phyloP scores from a whole-genome alignment of 2,329 filamentous ascomycete genomes.

The Penicillium paneum region DNA sequence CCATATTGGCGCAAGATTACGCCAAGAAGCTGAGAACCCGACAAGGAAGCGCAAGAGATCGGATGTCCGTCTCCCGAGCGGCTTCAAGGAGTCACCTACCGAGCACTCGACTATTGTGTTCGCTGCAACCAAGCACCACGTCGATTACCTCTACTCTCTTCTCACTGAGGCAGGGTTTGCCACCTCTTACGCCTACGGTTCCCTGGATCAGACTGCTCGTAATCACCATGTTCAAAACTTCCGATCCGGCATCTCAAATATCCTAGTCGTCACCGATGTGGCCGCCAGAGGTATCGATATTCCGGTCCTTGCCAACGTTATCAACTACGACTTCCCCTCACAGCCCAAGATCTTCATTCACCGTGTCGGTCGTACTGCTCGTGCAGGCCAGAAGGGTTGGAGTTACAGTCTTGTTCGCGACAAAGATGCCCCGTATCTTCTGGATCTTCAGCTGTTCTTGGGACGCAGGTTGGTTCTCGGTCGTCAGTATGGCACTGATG shows the following conservation, averaged over 20 bases:
- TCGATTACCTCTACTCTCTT: constrained; percentile 85
- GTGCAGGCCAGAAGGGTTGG: constrained; percentile 91
- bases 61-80: constrained; percentile 49
- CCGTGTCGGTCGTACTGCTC: constrained; percentile 89
- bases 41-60: constrained; percentile 49
- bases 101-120: constrained; percentile 94
- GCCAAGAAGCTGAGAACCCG: constrained; percentile 48
- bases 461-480: constrained; percentile 79
- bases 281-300: constrained; percentile 98
- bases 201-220: constrained; percentile 88
- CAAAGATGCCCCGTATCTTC: constrained; percentile 82
- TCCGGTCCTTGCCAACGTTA: constrained; percentile 89
- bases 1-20: constrained; percentile 47
- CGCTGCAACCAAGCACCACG: constrained; percentile 91
- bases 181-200: constrained; percentile 91
- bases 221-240: constrained; percentile 92
- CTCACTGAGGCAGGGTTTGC: constrained; percentile 79
- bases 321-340: constrained; percentile 97
- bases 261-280: constrained; percentile 93
- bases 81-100: constrained; percentile 68
- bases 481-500: constrained; percentile 55
- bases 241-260: constrained; percentile 75
- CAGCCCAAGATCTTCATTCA: constrained; percentile 97
- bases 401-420: constrained; percentile 89
- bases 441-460: constrained; percentile 92